Evolutionary conservation across 2,329 filamentous ascomycete genomes (phyloP), one percentile per base, ranked within the genome.

Genomic region (Claviceps pazoutovae): DNA sequence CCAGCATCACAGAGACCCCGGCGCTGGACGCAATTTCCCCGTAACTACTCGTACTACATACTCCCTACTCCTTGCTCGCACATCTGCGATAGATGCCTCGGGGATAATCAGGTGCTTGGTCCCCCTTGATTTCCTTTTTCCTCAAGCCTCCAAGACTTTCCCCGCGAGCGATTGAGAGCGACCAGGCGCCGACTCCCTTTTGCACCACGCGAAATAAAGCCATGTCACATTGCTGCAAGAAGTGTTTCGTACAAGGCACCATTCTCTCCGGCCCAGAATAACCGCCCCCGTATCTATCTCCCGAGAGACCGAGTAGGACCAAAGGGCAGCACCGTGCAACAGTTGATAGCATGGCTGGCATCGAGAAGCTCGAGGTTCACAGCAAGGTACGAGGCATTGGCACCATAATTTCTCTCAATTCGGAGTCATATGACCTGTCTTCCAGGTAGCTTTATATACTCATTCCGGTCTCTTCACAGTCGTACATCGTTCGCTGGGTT

Each of bases 401-500:
- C 5, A 1, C 38, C 42, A 26, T 11, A 26, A 23, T 9, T 5
- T 26, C 26, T 30, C 23, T 8, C 19, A 19, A 5, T 17, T 36
- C 30, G n/a, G 46, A 43, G 42, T 11, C 47, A 46, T 38, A 43
- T 46, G 16, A 21, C 21, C 43, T 16, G 30, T 39, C 37, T 44
- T 37, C 21, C 13, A 30, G 46, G 43, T 17, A 19, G 11, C 17
- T 46, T 23, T 21, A 49, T 52, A 21, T 26, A 49, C 50, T 17
- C 8, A 30, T 38, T 64, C 58, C 64, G 53, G 16, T 13, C 23
- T n/a, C 30, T 34, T 34, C 58, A 59, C 59, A 97, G 93, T 95
- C 89, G 57, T 98, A 98, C 71, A 89, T 98, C 60, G 88, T 98
- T 53, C 88, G 93, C 64, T 98, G 93, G 91, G 87, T 96, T 60